These are phyloP conservation scores for Debaryomyces sp. DNA, from an alignment of 1,139 yeast species.

Conservation along the genomic window DNA sequence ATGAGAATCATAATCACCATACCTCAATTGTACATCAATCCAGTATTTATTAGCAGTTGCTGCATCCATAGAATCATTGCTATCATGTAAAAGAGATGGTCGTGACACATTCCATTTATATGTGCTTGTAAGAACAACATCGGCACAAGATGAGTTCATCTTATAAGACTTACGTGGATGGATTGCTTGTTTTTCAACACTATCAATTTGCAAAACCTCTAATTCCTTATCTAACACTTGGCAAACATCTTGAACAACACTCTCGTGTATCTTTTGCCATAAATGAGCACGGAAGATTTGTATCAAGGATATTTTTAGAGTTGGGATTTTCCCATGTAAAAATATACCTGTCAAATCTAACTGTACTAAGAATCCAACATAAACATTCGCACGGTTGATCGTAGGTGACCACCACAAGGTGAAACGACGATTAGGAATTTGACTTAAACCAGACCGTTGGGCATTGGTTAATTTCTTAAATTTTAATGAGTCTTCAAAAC, in stretches of 20 bases:
- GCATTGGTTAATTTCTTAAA: conserved; percentile 96
- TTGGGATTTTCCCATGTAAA: conserved; percentile 96
- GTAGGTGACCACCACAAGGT: conserved; percentile 99
- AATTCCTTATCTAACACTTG: conserved; percentile 89
- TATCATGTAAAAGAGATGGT: conserved; percentile 76
- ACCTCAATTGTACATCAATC: conserved; percentile 93
- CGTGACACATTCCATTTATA: conserved; percentile 83
- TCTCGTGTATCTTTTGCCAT: conserved; percentile 99
- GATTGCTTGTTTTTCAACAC: conserved; percentile 87
- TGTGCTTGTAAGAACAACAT: conserved; percentile 73
- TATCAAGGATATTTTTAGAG: conserved; percentile 89
- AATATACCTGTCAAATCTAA: conserved; percentile 95
- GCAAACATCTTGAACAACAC: conserved; percentile 89
- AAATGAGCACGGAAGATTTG: conserved; percentile 97
- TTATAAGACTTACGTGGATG: conserved; percentile 97
- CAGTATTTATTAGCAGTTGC: conserved; percentile 77
- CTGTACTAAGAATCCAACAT: conserved; percentile 96
- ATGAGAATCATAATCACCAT: conserved; percentile 97
- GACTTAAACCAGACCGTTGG: conserved; percentile 95
- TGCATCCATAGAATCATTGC: conserved; percentile 53
- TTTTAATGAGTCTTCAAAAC: conserved; percentile 94
- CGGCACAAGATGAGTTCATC: conserved; percentile 96
- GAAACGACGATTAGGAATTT: conserved; percentile 95
- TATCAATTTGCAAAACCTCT: conserved; percentile 80
- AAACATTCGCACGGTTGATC: conserved; percentile 95